Evolutionary conservation across 176 grass and related monocot species (phyloP).

Genomic region (Elymus sibiricus): DNA sequence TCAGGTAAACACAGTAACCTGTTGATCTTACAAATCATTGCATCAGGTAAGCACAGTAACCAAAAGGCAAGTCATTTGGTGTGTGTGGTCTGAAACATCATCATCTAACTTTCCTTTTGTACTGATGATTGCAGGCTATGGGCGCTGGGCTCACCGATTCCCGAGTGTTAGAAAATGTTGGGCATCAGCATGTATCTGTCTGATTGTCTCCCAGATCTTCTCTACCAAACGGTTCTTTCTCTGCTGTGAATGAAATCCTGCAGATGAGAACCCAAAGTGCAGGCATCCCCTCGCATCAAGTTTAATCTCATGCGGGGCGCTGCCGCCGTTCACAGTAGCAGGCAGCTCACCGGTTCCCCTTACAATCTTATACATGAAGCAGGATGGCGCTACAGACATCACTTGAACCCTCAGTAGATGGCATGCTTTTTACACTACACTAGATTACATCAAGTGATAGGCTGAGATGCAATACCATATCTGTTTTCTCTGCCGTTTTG

Average conservation of each 20-base stretch:
- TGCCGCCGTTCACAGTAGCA: too few relatives aligned
- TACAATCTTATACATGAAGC: too few relatives aligned
- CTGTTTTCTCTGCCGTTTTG: too few relatives aligned
- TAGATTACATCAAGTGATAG: too few relatives aligned
- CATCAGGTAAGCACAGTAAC: conserved; percentile 38
- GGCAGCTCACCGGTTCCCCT: too few relatives aligned
- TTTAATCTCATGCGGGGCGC: too few relatives aligned
- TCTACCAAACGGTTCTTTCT: background rate
- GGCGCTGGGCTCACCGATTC: conserved; percentile 53
- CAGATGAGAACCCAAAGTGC: background rate
- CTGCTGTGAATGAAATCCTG: background rate
- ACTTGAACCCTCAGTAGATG: too few relatives aligned
- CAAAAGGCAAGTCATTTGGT: background rate
- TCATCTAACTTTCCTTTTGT: background rate
- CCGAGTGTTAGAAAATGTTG: conserved; percentile 40
- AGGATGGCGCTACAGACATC: background rate
- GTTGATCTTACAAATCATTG: background rate
- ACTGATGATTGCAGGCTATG: conserved; percentile 56
- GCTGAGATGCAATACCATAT: too few relatives aligned
- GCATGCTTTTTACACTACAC: too few relatives aligned
- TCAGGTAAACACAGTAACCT: conserved; percentile 36
- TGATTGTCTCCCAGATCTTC: background rate
- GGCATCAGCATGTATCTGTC: conserved; percentile 29
- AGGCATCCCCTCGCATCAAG: background rate
- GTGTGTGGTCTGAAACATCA: background rate